Conservation (phyloP, 2,329 filamentous ascomycete genomes). For the Mollisia scopiformis region DNA sequence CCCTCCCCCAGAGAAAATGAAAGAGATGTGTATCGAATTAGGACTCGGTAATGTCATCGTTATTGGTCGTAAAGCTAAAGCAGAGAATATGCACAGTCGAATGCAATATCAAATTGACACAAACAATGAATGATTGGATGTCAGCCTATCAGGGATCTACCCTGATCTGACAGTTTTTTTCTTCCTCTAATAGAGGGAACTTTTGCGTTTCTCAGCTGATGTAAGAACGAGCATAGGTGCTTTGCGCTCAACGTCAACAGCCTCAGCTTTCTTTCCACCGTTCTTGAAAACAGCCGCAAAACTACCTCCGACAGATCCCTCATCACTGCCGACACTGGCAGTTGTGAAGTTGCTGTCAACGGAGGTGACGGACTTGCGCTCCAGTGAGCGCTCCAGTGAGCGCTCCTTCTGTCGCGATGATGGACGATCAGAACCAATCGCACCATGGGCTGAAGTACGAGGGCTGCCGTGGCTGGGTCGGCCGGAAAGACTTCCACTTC, state of each 20-base stretch:
- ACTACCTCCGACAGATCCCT: slow-evolving; percentile 60
- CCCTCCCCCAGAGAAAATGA: slow-evolving; percentile 16
- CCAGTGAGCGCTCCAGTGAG: slow-evolving; percentile 60
- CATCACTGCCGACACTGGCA: slow-evolving; percentile 69
- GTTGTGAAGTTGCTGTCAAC: slow-evolving; percentile 54
- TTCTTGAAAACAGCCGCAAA: slow-evolving; percentile 70
- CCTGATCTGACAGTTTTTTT: slow-evolving; percentile 28
- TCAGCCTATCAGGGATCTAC: slow-evolving; percentile 37
- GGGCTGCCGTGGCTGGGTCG: slow-evolving; percentile 70
- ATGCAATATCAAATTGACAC: slow-evolving; percentile 43
- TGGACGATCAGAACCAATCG: slow-evolving; percentile 86
- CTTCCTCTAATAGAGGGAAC: slow-evolving; percentile 57
- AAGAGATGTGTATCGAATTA: slow-evolving; percentile 30
- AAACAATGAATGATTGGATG: slow-evolving; percentile 35
- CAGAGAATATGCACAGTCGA: slow-evolving; percentile 40
- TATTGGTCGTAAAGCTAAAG: slow-evolving; percentile 37
- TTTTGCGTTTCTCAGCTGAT: slow-evolving; percentile 89
- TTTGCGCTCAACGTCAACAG: slow-evolving; percentile 70
- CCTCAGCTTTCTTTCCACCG: slow-evolving; percentile 57
- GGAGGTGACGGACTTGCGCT: slow-evolving; percentile 50
- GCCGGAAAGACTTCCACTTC: slow-evolving; percentile 80
- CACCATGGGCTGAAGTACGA: slow-evolving; percentile 77
- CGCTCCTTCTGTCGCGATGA: slow-evolving; percentile 65
- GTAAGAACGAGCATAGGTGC: slow-evolving; percentile 86
- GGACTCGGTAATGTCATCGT: slow-evolving; percentile 34